Conservation (phyloP, 2,329 filamentous ascomycete genomes). For the Phoma sp. region DNA sequence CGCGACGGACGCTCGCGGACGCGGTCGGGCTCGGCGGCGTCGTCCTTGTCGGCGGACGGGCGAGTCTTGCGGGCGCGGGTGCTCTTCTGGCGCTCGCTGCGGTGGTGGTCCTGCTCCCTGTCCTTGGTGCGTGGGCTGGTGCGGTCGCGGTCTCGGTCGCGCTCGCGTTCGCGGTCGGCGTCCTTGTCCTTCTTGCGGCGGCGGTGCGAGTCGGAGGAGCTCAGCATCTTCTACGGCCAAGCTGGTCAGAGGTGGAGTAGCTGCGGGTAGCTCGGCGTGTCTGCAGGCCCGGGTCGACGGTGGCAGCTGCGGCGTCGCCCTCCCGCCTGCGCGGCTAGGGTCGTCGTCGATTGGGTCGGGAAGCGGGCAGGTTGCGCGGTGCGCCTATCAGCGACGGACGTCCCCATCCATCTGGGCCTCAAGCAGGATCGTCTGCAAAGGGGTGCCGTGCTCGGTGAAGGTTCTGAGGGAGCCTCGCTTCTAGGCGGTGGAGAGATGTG, state of each 20-base stretch:
- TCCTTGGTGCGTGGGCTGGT: slow-evolving; percentile 26
- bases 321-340: slow-evolving; percentile 40
- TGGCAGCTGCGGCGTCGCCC: slow-evolving; percentile 16
- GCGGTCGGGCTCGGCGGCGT: slow-evolving; percentile 24
- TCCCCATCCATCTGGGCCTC: slow-evolving; percentile 35
- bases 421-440: slow-evolving; percentile 17
- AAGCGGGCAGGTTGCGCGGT: slow-evolving; percentile 29
- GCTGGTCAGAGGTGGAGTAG: slow-evolving; percentile 24
- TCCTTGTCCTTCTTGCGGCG: slow-evolving; percentile 48
- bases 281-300: too few relatives aligned
- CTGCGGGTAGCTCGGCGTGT: slow-evolving; percentile 25
- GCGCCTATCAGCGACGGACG: slow-evolving; percentile 44
- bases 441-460: slow-evolving; percentile 9
- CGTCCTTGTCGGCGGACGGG: slow-evolving; percentile 29
- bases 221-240: slow-evolving; percentile 39
- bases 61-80: slow-evolving; percentile 40
- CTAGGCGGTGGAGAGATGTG: slow-evolving; percentile 12
- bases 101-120: slow-evolving; percentile 31
- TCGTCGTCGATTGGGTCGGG: slow-evolving; percentile 38
- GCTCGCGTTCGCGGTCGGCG: slow-evolving; percentile 1
- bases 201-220: slow-evolving; percentile 44
- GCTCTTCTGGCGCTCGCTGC: slow-evolving; percentile 21
- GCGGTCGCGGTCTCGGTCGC: not conserved
- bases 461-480: slow-evolving; percentile 3
- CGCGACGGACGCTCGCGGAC: slow-evolving; percentile 32